These are phyloP conservation scores for Naganishia albida DNA, from an alignment of 1,284 basidiomycete species.

Conservation along the genomic window DNA sequence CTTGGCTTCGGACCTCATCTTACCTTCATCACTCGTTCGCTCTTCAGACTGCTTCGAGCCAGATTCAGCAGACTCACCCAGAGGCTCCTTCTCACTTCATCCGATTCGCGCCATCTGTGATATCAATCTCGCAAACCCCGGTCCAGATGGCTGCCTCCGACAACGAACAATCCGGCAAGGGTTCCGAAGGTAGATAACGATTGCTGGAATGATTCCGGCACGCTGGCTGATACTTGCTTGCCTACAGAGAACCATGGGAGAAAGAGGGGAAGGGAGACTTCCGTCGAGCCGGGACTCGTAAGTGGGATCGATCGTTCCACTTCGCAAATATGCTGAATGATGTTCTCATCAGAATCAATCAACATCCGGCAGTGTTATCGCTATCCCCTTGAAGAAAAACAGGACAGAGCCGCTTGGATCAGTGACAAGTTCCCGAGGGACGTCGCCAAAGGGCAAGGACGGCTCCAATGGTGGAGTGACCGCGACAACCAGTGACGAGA, in stretches of 20 bases:
- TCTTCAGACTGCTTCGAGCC: not conserved
- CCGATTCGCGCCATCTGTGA: constrained; percentile 12
- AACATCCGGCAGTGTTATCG: constrained; percentile 24
- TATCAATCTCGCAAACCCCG: not conserved
- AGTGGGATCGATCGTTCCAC: not conserved
- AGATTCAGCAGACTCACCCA: no score
- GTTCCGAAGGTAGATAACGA: constrained; percentile 13
- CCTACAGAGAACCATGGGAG: constrained; percentile 17
- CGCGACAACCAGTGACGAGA: constrained; percentile 35
- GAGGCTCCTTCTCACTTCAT: not conserved
- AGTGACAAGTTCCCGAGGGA: constrained; percentile 23
- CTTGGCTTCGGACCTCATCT: not conserved
- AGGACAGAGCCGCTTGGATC: constrained; percentile 38
- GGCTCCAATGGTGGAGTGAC: constrained; percentile 13
- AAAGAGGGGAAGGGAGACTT: constrained; percentile 50
- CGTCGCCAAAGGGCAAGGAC: constrained; percentile 23
- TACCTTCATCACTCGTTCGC: not conserved
- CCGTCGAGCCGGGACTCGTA: constrained; percentile 35
- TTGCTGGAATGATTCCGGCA: not conserved
- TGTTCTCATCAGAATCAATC: constrained; percentile 21
- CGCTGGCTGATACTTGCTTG: not conserved
- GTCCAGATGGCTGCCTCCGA: constrained; percentile 27
- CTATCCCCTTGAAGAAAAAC: constrained; percentile 51
- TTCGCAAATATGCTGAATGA: not conserved
- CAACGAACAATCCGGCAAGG: constrained; percentile 13